Evolutionary conservation across 202 grass and related monocot genomes (phyloP).

Genomic region (Schoenoplectus triqueter): DNA sequence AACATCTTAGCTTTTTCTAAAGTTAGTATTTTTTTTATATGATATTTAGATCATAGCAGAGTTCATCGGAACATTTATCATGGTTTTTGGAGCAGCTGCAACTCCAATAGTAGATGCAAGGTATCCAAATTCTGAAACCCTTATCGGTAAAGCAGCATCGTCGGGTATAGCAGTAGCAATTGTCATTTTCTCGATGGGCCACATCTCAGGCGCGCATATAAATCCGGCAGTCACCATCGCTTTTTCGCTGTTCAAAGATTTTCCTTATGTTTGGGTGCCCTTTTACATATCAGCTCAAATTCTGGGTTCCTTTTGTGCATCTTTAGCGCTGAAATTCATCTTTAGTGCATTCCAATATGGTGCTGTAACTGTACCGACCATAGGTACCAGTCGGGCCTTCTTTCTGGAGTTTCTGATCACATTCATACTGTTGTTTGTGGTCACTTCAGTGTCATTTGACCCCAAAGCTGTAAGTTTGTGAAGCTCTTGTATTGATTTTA

Average conservation of each 20-base stretch:
- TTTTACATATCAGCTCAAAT: conserved; percentile 53
- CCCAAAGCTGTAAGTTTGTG: conserved; percentile 42
- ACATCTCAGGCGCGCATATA: conserved; percentile 63
- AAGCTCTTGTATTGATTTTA: not conserved
- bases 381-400: conserved; percentile 48
- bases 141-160: conserved; percentile 46
- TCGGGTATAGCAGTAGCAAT: conserved; percentile 53
- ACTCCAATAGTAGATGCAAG: conserved; percentile 46
- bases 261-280: conserved; percentile 45
- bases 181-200: conserved; percentile 50
- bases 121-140: conserved; percentile 36
- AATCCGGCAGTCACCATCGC: conserved; percentile 59
- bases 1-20: not conserved
- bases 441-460: conserved; percentile 52
- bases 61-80: conserved; percentile 64
- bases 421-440: conserved; percentile 63
- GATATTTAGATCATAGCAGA: conserved; percentile 41
- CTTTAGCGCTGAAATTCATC: conserved; percentile 47
- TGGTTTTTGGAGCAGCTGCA: conserved; percentile 54
- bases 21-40: not conserved
- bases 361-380: conserved; percentile 49
- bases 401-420: conserved; percentile 67
- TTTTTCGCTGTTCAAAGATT: conserved; percentile 52
- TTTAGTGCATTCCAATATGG: conserved; percentile 37
- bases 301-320: conserved; percentile 44